Evolutionary conservation across 768 basidiomycete species (phyloP), one percentile per base, ranked within the genome.

Genomic region (Agaricus subrufescens): DNA sequence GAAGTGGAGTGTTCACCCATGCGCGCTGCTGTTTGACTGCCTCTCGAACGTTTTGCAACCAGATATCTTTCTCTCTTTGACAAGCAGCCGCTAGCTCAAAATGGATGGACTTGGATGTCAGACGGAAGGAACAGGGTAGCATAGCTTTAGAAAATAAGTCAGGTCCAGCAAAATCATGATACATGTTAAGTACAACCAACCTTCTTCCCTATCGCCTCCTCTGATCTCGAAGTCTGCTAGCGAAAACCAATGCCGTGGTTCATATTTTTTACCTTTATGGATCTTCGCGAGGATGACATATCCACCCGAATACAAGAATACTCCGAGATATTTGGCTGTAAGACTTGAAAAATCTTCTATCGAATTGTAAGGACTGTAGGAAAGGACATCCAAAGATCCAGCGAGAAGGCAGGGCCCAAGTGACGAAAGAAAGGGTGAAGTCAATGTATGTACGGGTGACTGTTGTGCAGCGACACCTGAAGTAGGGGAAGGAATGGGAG

Each of bases 31-130:
- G 73, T 6, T 69, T 67, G 44, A 77, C 64, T 12, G 86, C 78
- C 44, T 81, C 75, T 54, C 72, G 75, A 48, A 97, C 82, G 4
- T 84, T 83, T 31, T 74, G 71, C 53, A 94, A 72, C 96, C 96
- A 98, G n/a, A 89, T 74, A 27, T 84, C 81, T 73, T 93, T 95
- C 71, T 98, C 96, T 37, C 75, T 79, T 63, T 74, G 79, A 67
- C 94, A 95, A 14, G 91, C 82, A 0, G 91, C 91, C 6, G 91
- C 91, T 30, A 98, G 72, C 66, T 97, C 94, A 62, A 96, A 89
- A 56, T 84, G 79, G 64, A 91, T 86, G 5, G 86, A 85, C 52
- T 77, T 78, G 44, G 78, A 80, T 9, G 77, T 81, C 14, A 97
- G 72, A 49, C 89, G 85, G 69, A 98, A 90, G 44, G 87, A 87